Conservation (phyloP, 495 filamentous ascomycete genomes). For the Corynascus novoguineensis region DNA sequence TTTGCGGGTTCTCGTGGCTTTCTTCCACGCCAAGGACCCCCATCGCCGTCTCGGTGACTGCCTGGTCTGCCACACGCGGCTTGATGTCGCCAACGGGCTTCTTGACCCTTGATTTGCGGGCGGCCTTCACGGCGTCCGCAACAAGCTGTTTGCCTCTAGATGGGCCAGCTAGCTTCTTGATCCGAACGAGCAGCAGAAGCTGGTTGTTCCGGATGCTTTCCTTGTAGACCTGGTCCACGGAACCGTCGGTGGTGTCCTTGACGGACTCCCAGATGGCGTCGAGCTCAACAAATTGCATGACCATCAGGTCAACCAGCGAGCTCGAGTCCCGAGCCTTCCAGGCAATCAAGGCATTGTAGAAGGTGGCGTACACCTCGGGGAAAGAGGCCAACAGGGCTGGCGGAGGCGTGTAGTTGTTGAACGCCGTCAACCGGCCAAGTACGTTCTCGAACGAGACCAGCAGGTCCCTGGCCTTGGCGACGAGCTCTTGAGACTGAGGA, state of each 20-base stretch:
- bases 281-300: conserved; percentile 89
- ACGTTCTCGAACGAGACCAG: conserved; percentile 78
- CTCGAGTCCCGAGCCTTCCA: conserved; percentile 93
- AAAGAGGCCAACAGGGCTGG: conserved; percentile 56
- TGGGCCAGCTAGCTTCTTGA: conserved; percentile 82
- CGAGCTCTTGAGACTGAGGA: conserved; percentile 66
- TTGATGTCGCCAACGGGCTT: conserved; percentile 64
- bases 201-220: conserved; percentile 94
- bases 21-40: conserved; percentile 32
- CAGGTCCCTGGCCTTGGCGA: conserved; percentile 80
- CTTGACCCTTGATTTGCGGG: conserved; percentile 65
- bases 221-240: conserved; percentile 81
- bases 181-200: conserved; percentile 75
- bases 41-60: conserved; percentile 35
- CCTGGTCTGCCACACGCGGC: conserved; percentile 54
- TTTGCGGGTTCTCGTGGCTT: conserved; percentile 27
- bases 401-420: conserved; percentile 53
- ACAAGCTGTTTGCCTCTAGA: conserved; percentile 80
- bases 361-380: conserved; percentile 68
- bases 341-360: conserved; percentile 84
- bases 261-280: conserved; percentile 96
- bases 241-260: conserved; percentile 80
- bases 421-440: conserved; percentile 49
- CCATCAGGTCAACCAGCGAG: conserved; percentile 87
- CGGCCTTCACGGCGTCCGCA: conserved; percentile 72